Evolutionary conservation across 208 protist species (phyloP), one percentile per base, ranked within the genome.

Genomic region (Acanthamoeba sp.): DNA sequence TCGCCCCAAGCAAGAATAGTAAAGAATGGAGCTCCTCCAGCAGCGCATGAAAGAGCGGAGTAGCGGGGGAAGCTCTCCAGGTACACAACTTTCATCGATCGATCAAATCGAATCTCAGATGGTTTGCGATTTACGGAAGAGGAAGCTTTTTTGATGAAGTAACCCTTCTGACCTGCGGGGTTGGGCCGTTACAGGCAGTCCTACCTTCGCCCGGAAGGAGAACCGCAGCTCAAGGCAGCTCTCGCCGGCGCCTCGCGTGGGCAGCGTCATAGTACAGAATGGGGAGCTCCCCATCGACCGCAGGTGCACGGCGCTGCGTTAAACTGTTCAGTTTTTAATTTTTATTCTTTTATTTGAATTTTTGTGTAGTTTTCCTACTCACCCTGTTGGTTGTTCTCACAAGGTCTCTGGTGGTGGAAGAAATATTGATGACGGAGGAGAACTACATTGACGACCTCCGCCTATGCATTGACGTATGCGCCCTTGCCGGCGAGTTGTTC

Each of bases 391-490:
- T 52, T 52, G 20, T 52, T 52, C 20, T 50, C 48, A 52, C 24
- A 64, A n/a, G 48, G n/a, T 42, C 80, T 14, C 32, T 64, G 29
- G 80, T 64, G 32, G 52, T 89, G 27, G 80, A 64, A 38, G 80
- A 89, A 29, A 89, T 89, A 24, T 42, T 89, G 42, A n/a, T 89
- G 48, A 89, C 80, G 2, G 80, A 89, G 34, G 80, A 89, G 80
- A 89, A 89, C 52, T 89, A 89, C 12, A 55, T 89, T 48, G 52
- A 89, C 29, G 80, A 89, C 80, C 80, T 89, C 22, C 80, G 52
- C 48, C 9, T 66, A 2, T 89, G 80, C 48, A 89, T 89, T 36
- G 42, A 55, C 48, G 80, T 89, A 89, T 22, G 52, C 52, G 10
- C 52, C 52, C 10, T 48, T 48, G 3, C 42, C 42, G 42, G 42